Evolutionary conservation across 768 basidiomycete species (phyloP).

Genomic region (Russula lepida): DNA sequence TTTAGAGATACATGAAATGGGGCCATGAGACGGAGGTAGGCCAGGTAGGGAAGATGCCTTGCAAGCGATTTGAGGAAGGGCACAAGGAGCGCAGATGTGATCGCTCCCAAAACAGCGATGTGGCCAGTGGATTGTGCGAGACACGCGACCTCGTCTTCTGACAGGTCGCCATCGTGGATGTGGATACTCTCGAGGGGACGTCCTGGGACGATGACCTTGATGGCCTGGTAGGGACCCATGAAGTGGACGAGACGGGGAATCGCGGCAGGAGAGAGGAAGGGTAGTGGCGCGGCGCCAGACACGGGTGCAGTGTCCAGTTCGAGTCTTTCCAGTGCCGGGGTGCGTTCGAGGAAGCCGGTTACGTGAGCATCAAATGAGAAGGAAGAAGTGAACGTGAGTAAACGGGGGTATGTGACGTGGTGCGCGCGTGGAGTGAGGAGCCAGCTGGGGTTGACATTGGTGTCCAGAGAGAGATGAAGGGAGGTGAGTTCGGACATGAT

Average conservation of each 20-base stretch:
- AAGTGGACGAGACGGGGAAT: conserved; percentile 45
- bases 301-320: conserved; percentile 38
- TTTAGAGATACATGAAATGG: conserved; percentile 28
- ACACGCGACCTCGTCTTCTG: conserved; percentile 44
- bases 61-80: conserved; percentile 50
- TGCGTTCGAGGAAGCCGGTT: conserved; percentile 47
- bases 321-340: conserved; percentile 48
- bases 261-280: conserved; percentile 28
- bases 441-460: conserved; percentile 38
- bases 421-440: conserved; percentile 32
- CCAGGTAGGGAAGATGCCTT: conserved; percentile 48
- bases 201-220: conserved; percentile 50
- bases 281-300: conserved; percentile 19
- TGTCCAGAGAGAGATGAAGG: conserved; percentile 45
- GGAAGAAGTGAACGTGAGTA: conserved; percentile 50
- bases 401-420: conserved; percentile 34
- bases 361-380: conserved; percentile 54
- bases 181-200: conserved; percentile 58
- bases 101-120: conserved; percentile 49
- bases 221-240: conserved; percentile 50
- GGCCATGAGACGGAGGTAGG: conserved; percentile 58
- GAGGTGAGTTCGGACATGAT: conserved; percentile 53
- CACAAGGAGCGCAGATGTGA: conserved; percentile 49
- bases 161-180: conserved; percentile 51
- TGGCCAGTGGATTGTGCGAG: conserved; percentile 44